phyloP scores from a whole-genome alignment of 768 basidiomycete genomes.

The Obba rivulosa region DNA sequence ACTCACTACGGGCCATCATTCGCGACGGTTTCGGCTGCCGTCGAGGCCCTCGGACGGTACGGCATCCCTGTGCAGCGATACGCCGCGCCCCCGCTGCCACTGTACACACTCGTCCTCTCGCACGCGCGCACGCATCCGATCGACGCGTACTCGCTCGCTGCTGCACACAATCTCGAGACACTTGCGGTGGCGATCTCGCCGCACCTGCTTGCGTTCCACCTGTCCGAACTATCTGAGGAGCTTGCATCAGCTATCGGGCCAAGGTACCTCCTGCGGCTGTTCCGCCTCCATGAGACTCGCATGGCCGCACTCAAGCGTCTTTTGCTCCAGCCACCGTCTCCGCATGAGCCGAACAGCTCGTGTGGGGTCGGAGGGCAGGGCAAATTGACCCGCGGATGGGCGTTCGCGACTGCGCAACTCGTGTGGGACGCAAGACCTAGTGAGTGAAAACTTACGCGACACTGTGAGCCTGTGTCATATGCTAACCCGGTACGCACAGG shows the following conservation, averaged over 20 bases:
- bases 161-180: conserved; percentile 26
- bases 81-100: conserved; percentile 24
- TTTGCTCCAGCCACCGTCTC: conserved; percentile 20
- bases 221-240: conserved; percentile 32
- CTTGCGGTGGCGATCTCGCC: conserved; percentile 36
- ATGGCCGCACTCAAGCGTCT: conserved; percentile 29
- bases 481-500: too few relatives aligned
- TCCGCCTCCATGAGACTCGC: conserved; percentile 33
- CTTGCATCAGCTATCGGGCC: conserved; percentile 36
- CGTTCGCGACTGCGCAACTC: conserved; percentile 22
- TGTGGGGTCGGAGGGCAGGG: conserved; percentile 17
- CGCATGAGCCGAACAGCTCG: conserved; percentile 15
- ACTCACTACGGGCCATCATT: conserved; percentile 23
- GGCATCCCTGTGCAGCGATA: conserved; percentile 19
- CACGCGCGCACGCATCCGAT: conserved; percentile 32
- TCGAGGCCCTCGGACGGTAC: conserved; percentile 23
- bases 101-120: conserved; percentile 29
- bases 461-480: too few relatives aligned
- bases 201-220: conserved; percentile 31
- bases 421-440: conserved; percentile 25
- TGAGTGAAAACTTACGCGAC: too few relatives aligned
- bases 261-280: conserved; percentile 35
- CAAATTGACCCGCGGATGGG: conserved; percentile 25
- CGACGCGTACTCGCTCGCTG: conserved; percentile 39
- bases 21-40: conserved; percentile 20